A percentile compares a stretch with the other conserved stretches of the same genome.
Evolutionary conservation across 176 grass and related monocot genomes (phyloP).

Genomic region (Juncus inflexus): DNA sequence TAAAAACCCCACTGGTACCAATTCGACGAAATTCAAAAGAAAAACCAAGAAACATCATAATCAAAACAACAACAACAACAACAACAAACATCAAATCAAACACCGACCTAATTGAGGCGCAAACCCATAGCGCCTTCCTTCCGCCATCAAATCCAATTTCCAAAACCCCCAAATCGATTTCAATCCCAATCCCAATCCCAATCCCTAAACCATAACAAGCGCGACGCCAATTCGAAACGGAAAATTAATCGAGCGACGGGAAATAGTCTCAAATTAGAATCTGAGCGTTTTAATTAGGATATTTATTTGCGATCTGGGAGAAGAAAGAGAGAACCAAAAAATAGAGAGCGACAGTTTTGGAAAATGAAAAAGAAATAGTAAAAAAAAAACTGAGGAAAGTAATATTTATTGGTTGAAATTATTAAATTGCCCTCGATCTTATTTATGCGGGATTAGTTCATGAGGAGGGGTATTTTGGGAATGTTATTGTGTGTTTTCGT

Average conservation of each 20-base stretch:
- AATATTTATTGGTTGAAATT: background rate
- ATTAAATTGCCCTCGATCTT: conserved; percentile 4
- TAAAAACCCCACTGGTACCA: background rate
- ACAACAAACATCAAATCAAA: background rate
- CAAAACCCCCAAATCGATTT: conserved; percentile 16
- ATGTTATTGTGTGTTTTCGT: too few relatives aligned
- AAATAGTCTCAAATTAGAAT: background rate
- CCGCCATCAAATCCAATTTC: conserved; percentile 43
- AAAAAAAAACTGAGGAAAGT: conserved; percentile 4
- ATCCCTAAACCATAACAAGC: background rate
- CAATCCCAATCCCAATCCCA: background rate
- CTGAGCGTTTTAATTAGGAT: background rate
- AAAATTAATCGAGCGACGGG: background rate
- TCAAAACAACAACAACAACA: background rate
- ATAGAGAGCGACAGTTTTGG: background rate
- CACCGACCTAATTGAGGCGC: conserved; percentile 65
- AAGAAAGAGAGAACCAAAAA: background rate
- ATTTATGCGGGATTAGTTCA: too few relatives aligned
- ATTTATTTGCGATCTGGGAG: conserved; percentile 10
- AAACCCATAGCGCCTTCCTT: conserved; percentile 59
- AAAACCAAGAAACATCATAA: background rate
- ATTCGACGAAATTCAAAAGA: background rate
- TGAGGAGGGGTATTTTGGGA: too few relatives aligned
- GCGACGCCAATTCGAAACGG: conserved; percentile 4
- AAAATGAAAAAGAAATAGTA: too few relatives aligned